A percentile compares a stretch with the other conserved stretches of the same genome.
Conservation (phyloP, 2,329 filamentous ascomycete genomes). For the Emmonsiellopsis sp. region DNA sequence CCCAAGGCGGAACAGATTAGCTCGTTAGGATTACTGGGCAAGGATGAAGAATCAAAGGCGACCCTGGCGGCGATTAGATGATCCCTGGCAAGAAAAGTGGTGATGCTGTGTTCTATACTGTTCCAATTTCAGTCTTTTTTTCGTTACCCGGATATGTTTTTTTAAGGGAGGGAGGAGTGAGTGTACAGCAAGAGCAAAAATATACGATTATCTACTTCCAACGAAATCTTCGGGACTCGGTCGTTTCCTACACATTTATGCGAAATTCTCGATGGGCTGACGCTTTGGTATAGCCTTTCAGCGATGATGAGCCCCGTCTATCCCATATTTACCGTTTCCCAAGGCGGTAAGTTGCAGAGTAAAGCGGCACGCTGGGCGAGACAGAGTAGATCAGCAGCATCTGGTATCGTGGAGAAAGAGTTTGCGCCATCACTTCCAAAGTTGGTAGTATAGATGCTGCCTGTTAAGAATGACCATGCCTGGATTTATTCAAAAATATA, state of each 20-base stretch:
- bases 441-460: background rate
- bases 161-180: background rate
- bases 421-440: too few relatives aligned
- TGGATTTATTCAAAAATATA: background rate
- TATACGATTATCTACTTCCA: background rate
- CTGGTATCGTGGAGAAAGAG: too few relatives aligned
- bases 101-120: constrained; percentile 10
- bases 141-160: background rate
- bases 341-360: too few relatives aligned
- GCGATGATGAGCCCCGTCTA: too few relatives aligned
- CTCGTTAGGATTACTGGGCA: constrained; percentile 72
- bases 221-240: background rate
- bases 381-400: too few relatives aligned
- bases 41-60: constrained; percentile 68
- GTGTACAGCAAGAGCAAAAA: background rate
- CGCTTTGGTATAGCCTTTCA: too few relatives aligned
- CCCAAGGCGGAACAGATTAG: constrained; percentile 80
- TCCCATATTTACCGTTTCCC: too few relatives aligned
- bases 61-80: constrained; percentile 26
- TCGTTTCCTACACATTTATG: too few relatives aligned
- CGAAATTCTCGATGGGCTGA: too few relatives aligned
- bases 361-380: too few relatives aligned
- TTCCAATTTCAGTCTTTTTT: constrained; percentile 3
- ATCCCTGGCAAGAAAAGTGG: constrained; percentile 9
- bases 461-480: background rate